Base-by-base conservation (phyloP, 768 basidiomycete genomes). In the Guyanaporus albipodus region DNA sequence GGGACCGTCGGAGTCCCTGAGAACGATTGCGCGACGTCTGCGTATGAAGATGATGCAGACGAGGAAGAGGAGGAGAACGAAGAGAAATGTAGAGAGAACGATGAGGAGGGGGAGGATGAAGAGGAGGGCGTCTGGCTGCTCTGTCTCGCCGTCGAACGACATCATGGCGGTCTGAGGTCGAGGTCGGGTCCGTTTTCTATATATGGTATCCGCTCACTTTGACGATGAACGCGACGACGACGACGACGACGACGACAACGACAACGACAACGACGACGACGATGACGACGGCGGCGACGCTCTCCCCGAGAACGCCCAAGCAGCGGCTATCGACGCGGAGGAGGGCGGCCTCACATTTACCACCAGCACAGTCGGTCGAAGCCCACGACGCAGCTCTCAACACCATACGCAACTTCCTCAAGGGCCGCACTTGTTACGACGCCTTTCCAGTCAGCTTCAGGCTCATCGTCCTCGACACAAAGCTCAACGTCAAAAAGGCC, bases 371-470 rank as follows among this genome's bases (percentile, higher is more conserved):
- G 49, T 67, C 72, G 0, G 71, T 66, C 48, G 87, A 88, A 34
- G 67, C 73, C n/a, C 87, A 91, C 61, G 79, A 89, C 49, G 70
- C 75, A 6, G 85, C 87, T 21, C 66, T 91, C 48, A 62, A 71
- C 47, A 70, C 77, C 45, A 92, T 99, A 60, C 78, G 95, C 42
- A 69, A 69, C 42, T 90, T 92, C 69, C 83, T 98, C 70, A 87
- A 81, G 59, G 79, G 85, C 48, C 82, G 90, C 60, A 88, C 84
- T 15, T 83, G 85, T 55, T 99, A 98, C 71, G 95, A 98, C 68
- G 92, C 95, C 26, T 94, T 99, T 59, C 96, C 96, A 21, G 91
- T 98, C 71, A 88, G 84, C 68, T 99, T 94, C 71, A 78, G 95
- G 58, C 77, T 98, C 60, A 97, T 99, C 64, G 93, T 98, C 21